Conservation (phyloP, 176 grass and related monocot genomes). For the Pontederia paniculata region DNA sequence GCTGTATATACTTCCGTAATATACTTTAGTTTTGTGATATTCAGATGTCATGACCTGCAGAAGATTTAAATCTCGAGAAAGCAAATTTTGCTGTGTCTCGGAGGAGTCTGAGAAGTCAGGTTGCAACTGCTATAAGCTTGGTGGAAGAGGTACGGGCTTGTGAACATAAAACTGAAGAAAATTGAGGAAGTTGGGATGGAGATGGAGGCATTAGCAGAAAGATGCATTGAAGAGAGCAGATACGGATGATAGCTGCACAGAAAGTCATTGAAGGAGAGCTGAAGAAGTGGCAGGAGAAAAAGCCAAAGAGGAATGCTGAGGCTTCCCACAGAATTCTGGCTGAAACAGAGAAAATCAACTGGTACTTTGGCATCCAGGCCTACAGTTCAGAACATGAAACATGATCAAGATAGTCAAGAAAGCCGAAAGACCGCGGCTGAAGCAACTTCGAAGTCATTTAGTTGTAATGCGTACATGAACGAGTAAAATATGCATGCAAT, state of each 20-base stretch:
- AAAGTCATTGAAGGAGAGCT: conserved; percentile 82
- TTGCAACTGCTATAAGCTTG: conserved; percentile 72
- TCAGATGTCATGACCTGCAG: too few species aligned
- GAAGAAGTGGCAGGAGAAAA: conserved; percentile 71
- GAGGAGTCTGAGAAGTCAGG: conserved; percentile 87
- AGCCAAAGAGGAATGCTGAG: conserved; percentile 55
- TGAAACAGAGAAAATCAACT: conserved; percentile 29
- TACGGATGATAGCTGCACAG: conserved; percentile 82
- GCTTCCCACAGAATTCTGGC: conserved; percentile 26
- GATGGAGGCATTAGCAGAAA: conserved; percentile 75
- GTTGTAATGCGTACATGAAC: too few species aligned
- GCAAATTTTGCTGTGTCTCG: too few species aligned
- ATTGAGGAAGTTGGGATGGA: conserved; percentile 63
- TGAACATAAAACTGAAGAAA: conserved; percentile 75
- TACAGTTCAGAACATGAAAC: conserved; percentile 22
- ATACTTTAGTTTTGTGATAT: too few species aligned
- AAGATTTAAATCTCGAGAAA: too few species aligned
- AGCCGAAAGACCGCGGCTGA: conserved; percentile 23
- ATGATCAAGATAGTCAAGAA: conserved; percentile 32
- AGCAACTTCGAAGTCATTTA: conserved; percentile 24
- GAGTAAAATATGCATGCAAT: too few species aligned
- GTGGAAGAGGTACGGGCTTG: conserved; percentile 75
- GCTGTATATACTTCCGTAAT: too few species aligned
- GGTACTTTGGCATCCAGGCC: conserved; percentile 20
- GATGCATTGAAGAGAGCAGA: conserved; percentile 82